Evolutionary conservation across 306 rosid genomes (phyloP), one percentile per base, ranked within the genome.

Genomic region (Glycine latifolia): DNA sequence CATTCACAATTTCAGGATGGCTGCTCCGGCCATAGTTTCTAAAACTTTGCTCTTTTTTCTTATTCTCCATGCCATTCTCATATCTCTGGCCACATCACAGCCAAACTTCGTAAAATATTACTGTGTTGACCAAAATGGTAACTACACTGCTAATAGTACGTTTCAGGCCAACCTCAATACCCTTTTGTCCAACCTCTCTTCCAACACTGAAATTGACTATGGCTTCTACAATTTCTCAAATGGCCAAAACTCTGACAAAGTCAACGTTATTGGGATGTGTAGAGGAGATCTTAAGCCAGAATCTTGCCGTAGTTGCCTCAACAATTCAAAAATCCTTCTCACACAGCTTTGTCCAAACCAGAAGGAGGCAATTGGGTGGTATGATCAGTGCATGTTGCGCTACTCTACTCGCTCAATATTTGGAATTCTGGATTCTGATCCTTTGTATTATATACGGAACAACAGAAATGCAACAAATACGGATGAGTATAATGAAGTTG

Each of bases 221-320:
- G 87, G 90, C 5, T 87, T 81, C 84, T 81, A 81, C 82, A 81
- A 74, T 48, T 20, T 26, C 49, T 80, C 89, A 0, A 14, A 73
- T 1, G 87, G 87, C 8, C 8, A 67, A 17, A 3, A 20, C 39
- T 1, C 76, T 0, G 66, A 84, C 50, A 77, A 8, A 81, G 78
- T 77, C 0, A 20, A 71, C 33, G 52, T 41, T 0, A 53, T 78
- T 4, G 86, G 86, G 1, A 9, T 81, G 2, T 84, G 90, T 46
- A 78, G 82, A 70, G 90, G 84, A 46, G 87, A 87, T 69, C 1
- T 77, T 43, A 9, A 39, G 0, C 58, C 55, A 69, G 63, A 61
- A 1, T 35, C 3, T 0, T 81, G 82, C 41, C 77, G 8, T 0
- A 33, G 53, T 2, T 80, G 87, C 60, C 77, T 83, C 16, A 31